A percentile compares a stretch with the other conserved stretches of the same genome.
Conservation (phyloP, 2,329 filamentous ascomycete genomes). For the Fusarium temperatum region DNA sequence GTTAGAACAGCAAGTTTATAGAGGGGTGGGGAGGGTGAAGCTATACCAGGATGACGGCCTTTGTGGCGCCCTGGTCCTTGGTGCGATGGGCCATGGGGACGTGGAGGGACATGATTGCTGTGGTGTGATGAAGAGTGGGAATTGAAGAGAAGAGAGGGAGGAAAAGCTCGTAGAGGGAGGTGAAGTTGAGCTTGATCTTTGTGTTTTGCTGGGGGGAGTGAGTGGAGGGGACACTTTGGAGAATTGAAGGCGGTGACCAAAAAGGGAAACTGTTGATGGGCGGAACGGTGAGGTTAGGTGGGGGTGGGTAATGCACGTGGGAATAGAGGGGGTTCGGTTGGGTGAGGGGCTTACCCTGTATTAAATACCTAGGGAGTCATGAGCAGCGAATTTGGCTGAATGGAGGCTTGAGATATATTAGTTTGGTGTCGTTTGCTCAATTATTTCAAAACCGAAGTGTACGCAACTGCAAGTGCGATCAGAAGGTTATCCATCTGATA, state of each 20-base stretch:
- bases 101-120: slow-evolving; percentile 62
- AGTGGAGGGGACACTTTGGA: slow-evolving; percentile 35
- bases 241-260: slow-evolving; percentile 37
- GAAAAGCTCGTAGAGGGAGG: slow-evolving; percentile 15
- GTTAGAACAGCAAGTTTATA: slow-evolving; percentile 39
- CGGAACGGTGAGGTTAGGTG: slow-evolving; percentile 4
- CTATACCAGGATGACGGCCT: slow-evolving; percentile 90
- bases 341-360: slow-evolving; percentile 27
- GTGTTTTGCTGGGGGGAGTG: slow-evolving; percentile 4
- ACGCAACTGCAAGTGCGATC: not conserved
- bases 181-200: slow-evolving; percentile 23
- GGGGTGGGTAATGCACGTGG: slow-evolving; percentile 29
- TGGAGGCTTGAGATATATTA: not conserved
- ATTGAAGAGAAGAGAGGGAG: not conserved
- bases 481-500: not conserved
- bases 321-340: slow-evolving; percentile 20
- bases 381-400: not conserved
- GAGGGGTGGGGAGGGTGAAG: slow-evolving; percentile 12
- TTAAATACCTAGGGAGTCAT: not conserved
- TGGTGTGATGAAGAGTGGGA: not conserved
- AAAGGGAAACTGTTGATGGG: slow-evolving; percentile 27
- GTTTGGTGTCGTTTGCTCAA: not conserved
- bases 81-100: slow-evolving; percentile 60
- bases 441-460: not conserved
- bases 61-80: slow-evolving; percentile 73